Conservation (phyloP, 1,139 yeast species). For the Hemisphaericaspora xylofermentans region DNA sequence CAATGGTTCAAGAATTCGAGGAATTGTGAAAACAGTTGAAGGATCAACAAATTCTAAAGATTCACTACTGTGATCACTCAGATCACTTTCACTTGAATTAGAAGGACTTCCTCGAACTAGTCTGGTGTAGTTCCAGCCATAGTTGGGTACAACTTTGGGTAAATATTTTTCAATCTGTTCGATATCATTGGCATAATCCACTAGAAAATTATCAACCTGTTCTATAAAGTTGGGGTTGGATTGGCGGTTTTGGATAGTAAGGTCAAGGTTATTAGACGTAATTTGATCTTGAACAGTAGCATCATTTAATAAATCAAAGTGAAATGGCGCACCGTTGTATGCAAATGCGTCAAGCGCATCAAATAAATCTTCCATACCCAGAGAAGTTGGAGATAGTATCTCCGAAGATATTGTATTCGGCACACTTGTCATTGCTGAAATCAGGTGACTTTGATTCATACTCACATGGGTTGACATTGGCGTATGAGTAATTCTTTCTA, state of each 20-base stretch:
- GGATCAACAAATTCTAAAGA: background rate
- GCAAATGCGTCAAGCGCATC: conserved; percentile 30
- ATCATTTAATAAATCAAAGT: background rate
- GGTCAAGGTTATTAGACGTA: background rate
- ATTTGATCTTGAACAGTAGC: background rate
- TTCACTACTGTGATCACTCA: background rate
- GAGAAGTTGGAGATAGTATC: conserved; percentile 3
- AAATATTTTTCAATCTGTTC: conserved; percentile 22
- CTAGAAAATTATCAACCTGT: conserved; percentile 12
- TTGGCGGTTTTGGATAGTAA: background rate
- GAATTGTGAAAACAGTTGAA: conserved; percentile 27
- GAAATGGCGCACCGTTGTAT: conserved; percentile 1
- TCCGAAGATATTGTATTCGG: background rate
- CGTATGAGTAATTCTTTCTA: background rate
- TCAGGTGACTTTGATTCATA: background rate
- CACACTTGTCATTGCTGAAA: background rate
- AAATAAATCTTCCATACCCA: conserved; percentile 29
- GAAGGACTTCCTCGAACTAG: background rate
- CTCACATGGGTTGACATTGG: background rate
- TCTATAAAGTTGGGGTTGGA: conserved; percentile 3
- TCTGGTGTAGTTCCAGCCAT: background rate
- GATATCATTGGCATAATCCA: conserved; percentile 23
- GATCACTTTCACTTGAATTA: background rate
- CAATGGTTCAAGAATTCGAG: conserved; percentile 51
- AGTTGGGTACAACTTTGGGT: conserved; percentile 9